A percentile compares a stretch with the other conserved stretches of the same genome.
phyloP scores from a whole-genome alignment of 768 basidiomycete species.

The Suillus ampliporus region DNA sequence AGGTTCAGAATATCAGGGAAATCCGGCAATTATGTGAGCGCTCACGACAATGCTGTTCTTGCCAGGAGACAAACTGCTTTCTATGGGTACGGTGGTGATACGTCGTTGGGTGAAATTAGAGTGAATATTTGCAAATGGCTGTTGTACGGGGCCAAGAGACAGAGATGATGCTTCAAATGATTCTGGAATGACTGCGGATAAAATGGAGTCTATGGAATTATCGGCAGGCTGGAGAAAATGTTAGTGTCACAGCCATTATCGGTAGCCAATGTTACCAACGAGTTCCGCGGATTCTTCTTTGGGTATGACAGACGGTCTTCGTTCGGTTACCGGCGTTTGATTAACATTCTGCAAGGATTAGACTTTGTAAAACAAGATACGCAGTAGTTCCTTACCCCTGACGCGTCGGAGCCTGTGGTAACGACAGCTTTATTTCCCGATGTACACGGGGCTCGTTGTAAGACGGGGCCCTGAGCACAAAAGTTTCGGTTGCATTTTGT shows the following conservation, averaged over 20 bases:
- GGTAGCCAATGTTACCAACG: not conserved
- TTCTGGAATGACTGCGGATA: conserved; percentile 1
- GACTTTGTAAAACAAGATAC: not conserved
- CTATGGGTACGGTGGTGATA: conserved; percentile 2
- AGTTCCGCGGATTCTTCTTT: not conserved
- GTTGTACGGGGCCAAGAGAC: not conserved
- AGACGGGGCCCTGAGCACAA: not conserved
- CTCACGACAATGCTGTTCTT: conserved; percentile 1
- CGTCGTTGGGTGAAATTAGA: not conserved
- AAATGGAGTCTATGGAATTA: conserved; percentile 3
- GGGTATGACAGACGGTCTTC: not conserved
- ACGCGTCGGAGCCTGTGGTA: not conserved
- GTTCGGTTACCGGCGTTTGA: not conserved
- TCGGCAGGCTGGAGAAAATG: not conserved
- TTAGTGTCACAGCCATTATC: not conserved
- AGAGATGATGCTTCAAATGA: conserved; percentile 3
- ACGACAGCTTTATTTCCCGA: not conserved
- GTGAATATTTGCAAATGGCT: not conserved
- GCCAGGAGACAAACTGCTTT: not conserved
- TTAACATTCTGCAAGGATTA: not conserved
- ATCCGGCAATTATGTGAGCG: not conserved
- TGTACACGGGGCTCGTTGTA: not conserved
- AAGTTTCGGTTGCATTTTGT: not conserved
- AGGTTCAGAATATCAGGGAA: not conserved
- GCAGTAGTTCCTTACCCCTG: not conserved